These are phyloP conservation scores for Agroathelia rolfsii DNA, from an alignment of 1,284 basidiomycete genomes.

Conservation along the genomic window DNA sequence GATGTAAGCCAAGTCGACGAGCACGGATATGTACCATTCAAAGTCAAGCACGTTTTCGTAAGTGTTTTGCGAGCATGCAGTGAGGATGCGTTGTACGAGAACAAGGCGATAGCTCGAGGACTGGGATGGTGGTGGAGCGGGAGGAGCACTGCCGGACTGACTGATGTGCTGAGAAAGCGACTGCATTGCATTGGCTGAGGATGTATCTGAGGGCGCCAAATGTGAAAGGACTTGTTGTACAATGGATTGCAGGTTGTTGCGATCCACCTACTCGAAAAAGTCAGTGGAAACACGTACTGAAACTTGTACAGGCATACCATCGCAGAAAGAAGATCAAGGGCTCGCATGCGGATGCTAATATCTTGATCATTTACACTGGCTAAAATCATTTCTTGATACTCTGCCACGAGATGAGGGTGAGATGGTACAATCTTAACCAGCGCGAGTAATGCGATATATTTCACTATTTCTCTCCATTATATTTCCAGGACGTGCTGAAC, in stretches of 20 bases:
- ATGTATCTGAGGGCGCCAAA: conserved; percentile 57
- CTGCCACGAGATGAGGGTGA: conserved; percentile 84
- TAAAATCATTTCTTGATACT: conserved; percentile 89
- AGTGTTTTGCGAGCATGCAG: conserved; percentile 71
- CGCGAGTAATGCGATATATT: conserved; percentile 93
- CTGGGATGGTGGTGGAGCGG: conserved; percentile 42
- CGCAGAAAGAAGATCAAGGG: conserved; percentile 86
- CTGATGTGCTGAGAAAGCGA: conserved; percentile 44
- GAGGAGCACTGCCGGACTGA: conserved; percentile 23
- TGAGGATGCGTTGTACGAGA: conserved; percentile 74
- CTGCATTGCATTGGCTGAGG: conserved; percentile 46
- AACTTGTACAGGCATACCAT: conserved; percentile 52
- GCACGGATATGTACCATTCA: conserved; percentile 93
- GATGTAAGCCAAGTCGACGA: conserved; percentile 83
- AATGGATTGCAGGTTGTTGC: conserved; percentile 78
- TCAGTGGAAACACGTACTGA: conserved; percentile 6
- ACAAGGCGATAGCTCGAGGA: conserved; percentile 77
- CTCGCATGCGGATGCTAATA: conserved; percentile 90
- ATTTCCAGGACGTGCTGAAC: conserved; percentile 9
- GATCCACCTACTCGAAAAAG: conserved; percentile 51
- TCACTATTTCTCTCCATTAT: conserved; percentile 43
- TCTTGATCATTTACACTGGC: conserved; percentile 88
- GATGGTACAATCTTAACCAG: conserved; percentile 93
- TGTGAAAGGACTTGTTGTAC: conserved; percentile 83
- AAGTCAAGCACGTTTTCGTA: conserved; percentile 89